Conservation (phyloP, 2,329 filamentous ascomycete genomes). For the Sporothrix phasma region DNA sequence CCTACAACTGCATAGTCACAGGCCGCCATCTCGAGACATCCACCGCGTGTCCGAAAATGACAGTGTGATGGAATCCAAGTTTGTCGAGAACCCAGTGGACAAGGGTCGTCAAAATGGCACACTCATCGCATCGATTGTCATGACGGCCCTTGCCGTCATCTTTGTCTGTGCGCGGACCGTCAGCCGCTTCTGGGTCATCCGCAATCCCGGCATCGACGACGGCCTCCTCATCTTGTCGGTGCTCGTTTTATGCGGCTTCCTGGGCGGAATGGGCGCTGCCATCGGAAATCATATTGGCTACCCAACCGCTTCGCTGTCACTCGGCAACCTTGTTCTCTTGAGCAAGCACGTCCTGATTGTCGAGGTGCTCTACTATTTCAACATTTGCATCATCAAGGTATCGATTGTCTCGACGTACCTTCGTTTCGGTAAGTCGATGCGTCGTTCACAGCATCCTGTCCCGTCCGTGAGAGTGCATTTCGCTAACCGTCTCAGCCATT, state of each 20-base stretch:
- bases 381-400: constrained; percentile 32
- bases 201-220: constrained; percentile 20
- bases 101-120: neutral
- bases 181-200: constrained; percentile 20
- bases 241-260: constrained; percentile 17
- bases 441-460: neutral
- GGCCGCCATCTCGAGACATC: too few relatives aligned
- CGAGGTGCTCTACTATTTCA: constrained; percentile 33
- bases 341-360: constrained; percentile 23
- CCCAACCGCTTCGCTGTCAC: neutral
- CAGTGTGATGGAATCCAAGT: neutral
- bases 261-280: constrained; percentile 11
- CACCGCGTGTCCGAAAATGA: too few relatives aligned
- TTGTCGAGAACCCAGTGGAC: neutral
- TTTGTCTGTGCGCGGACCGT: constrained; percentile 19
- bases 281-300: neutral
- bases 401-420: constrained; percentile 39
- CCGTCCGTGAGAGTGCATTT: neutral
- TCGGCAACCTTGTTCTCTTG: constrained; percentile 16
- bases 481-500: constrained; percentile 23
- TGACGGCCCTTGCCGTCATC: constrained; percentile 3
- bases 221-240: constrained; percentile 19
- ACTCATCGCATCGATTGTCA: neutral
- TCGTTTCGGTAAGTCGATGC: constrained; percentile 25
- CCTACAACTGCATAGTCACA: too few relatives aligned